Conservation (phyloP, 306 rosid species). For the Hippophae gyantsensis region DNA sequence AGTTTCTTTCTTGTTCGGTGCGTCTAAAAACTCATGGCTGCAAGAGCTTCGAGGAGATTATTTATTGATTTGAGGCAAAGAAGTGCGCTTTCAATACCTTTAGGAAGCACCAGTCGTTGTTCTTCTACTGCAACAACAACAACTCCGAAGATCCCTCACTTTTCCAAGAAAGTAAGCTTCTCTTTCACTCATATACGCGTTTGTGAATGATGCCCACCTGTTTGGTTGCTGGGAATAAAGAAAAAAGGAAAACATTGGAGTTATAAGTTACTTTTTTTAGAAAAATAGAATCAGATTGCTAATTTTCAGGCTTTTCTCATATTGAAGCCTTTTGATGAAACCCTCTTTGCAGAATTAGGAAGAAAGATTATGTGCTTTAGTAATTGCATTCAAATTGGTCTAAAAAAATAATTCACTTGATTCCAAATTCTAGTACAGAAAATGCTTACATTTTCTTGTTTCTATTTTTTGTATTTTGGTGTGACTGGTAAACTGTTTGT, state of each 20-base stretch:
- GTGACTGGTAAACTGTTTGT: no score
- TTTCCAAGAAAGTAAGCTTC: conserved; percentile 64
- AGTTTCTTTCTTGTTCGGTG: background rate
- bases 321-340: no score
- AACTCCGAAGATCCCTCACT: conserved; percentile 51
- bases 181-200: background rate
- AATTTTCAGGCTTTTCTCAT: background rate
- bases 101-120: conserved; percentile 35
- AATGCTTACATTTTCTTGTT: no score
- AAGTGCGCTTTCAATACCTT: conserved; percentile 26
- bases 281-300: background rate
- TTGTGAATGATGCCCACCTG: background rate
- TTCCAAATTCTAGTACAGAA: no score
- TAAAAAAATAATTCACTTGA: no score
- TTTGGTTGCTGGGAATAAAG: background rate
- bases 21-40: conserved; percentile 44
- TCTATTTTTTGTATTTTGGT: no score
- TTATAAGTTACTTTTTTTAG: conserved; percentile 2
- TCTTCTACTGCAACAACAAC: conserved; percentile 42
- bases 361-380: background rate
- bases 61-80: conserved; percentile 30
- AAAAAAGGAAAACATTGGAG: background rate
- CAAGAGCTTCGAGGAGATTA: conserved; percentile 51
- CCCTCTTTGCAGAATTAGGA: background rate
- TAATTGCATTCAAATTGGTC: background rate